Conservation (phyloP, 2,329 filamentous ascomycete genomes). For the Hypoxylon rubiginosum region DNA sequence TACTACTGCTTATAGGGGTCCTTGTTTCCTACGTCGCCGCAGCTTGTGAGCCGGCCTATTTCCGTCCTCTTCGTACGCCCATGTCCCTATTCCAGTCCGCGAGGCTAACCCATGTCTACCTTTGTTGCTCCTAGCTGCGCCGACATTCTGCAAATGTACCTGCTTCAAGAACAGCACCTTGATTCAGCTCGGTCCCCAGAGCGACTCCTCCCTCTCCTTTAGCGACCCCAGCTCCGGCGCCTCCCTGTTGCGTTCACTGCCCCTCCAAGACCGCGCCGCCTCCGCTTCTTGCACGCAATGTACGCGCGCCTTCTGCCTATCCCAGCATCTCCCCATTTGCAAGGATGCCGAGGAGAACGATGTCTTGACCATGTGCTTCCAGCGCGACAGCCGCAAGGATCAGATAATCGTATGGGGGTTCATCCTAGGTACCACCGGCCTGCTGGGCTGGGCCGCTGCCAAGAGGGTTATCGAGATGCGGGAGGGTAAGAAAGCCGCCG, state of each 20-base stretch:
- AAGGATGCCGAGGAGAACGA: constrained; percentile 72
- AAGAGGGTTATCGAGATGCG: constrained; percentile 62
- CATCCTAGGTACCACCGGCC: constrained; percentile 68
- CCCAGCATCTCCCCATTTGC: constrained; percentile 72
- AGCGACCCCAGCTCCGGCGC: constrained; percentile 23
- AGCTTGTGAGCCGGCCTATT: constrained; percentile 55
- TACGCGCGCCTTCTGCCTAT: constrained; percentile 74
- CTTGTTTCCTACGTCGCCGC: constrained; percentile 54
- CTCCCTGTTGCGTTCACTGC: constrained; percentile 42
- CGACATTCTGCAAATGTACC: constrained; percentile 78
- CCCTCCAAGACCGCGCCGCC: constrained; percentile 51
- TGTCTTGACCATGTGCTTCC: constrained; percentile 73
- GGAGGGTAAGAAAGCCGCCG: constrained; percentile 45
- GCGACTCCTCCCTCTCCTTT: constrained; percentile 48
- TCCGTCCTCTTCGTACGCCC: constrained; percentile 1
- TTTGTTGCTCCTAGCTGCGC: constrained; percentile 62
- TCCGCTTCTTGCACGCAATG: constrained; percentile 70
- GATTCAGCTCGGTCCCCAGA: constrained; percentile 68
- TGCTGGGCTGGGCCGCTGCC: constrained; percentile 71
- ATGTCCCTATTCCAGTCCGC: no score
- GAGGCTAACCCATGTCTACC: constrained; percentile 42
- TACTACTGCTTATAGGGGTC: constrained; percentile 50
- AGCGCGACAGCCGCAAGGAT: constrained; percentile 76
- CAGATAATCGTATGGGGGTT: constrained; percentile 76
- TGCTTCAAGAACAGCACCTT: constrained; percentile 79